Percentiles rank a stretch among this genome's conserved stretches.
Conservation (phyloP, 139 green algal species). For the Spirogloea muscicola region DNA sequence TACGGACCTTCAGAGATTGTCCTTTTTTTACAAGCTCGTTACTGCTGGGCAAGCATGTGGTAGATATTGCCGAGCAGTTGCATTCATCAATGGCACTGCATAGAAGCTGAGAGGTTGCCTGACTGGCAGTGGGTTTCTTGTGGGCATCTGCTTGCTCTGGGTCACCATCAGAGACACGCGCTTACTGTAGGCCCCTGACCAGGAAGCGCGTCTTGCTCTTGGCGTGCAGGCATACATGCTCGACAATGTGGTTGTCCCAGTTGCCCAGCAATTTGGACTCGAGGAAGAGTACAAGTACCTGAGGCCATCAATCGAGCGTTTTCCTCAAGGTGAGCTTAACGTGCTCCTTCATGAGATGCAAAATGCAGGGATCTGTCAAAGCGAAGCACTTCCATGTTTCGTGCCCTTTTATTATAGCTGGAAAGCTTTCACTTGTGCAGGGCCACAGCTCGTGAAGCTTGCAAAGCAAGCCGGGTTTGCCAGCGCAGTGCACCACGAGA, state of each 20-base stretch:
- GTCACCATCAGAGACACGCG: too few relatives aligned
- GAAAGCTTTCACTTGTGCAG: neutral
- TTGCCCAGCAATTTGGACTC: conserved; percentile 66
- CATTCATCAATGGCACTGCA: neutral
- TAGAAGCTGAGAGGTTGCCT: neutral
- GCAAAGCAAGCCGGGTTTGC: conserved; percentile 72
- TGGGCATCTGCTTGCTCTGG: too few relatives aligned
- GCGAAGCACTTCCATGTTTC: neutral
- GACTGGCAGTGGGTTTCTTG: neutral
- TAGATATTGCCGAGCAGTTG: neutral
- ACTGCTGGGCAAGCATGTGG: neutral
- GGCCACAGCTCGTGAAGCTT: conserved; percentile 63
- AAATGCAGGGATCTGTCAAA: neutral
- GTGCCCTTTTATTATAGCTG: neutral
- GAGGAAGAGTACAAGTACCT: conserved; percentile 88
- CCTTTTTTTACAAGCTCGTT: neutral
- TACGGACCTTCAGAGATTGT: neutral
- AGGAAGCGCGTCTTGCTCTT: neutral
- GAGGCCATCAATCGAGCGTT: conserved; percentile 82
- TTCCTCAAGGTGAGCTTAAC: conserved; percentile 62
- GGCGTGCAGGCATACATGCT: conserved; percentile 64
- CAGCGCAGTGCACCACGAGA: conserved; percentile 69
- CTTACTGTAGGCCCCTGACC: neutral
- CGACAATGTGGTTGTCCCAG: conserved; percentile 80
- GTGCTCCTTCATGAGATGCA: neutral